These are phyloP conservation scores for Penicillium desertorum DNA, from an alignment of 495 filamentous ascomycete species.

Conservation along the genomic window DNA sequence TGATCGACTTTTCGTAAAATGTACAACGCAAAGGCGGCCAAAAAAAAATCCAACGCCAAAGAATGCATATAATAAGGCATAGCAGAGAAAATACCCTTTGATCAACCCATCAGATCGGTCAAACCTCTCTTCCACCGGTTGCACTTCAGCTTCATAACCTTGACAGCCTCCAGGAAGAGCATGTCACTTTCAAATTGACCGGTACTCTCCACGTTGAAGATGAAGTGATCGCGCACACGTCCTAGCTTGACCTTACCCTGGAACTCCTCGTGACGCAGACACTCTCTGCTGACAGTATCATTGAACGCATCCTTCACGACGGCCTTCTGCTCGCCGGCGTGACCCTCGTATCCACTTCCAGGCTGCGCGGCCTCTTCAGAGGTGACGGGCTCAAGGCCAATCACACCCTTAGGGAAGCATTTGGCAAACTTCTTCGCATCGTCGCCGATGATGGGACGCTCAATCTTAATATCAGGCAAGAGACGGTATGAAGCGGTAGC, in stretches of 20 bases:
- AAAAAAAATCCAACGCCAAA: slow-evolving; percentile 43
- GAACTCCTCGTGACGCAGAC: slow-evolving; percentile 88
- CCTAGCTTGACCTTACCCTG: slow-evolving; percentile 92
- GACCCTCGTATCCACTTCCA: slow-evolving; percentile 69
- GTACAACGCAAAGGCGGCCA: slow-evolving; percentile 40
- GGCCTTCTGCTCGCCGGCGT: slow-evolving; percentile 73
- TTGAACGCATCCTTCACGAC: slow-evolving; percentile 78
- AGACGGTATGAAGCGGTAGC: slow-evolving; percentile 91
- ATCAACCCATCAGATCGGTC: slow-evolving; percentile 52
- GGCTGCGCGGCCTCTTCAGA: slow-evolving; percentile 58
- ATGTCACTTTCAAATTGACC: slow-evolving; percentile 90
- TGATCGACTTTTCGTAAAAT: slow-evolving; percentile 44
- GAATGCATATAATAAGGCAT: slow-evolving; percentile 42
- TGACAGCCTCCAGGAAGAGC: slow-evolving; percentile 85
- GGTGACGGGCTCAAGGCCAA: slow-evolving; percentile 72
- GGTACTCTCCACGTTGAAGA: slow-evolving; percentile 91
- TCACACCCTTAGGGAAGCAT: slow-evolving; percentile 90
- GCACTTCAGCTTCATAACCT: slow-evolving; percentile 78
- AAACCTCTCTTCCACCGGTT: slow-evolving; percentile 61
- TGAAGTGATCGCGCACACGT: slow-evolving; percentile 89
- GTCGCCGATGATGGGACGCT: slow-evolving; percentile 73
- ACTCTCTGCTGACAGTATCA: slow-evolving; percentile 93
- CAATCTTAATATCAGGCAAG: slow-evolving; percentile 80
- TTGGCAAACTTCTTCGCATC: slow-evolving; percentile 86
- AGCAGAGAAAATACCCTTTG: slow-evolving; percentile 14